Evolutionary conservation across 2,329 filamentous ascomycete species (phyloP).

Genomic region (Allantophomopsis cytisporea): DNA sequence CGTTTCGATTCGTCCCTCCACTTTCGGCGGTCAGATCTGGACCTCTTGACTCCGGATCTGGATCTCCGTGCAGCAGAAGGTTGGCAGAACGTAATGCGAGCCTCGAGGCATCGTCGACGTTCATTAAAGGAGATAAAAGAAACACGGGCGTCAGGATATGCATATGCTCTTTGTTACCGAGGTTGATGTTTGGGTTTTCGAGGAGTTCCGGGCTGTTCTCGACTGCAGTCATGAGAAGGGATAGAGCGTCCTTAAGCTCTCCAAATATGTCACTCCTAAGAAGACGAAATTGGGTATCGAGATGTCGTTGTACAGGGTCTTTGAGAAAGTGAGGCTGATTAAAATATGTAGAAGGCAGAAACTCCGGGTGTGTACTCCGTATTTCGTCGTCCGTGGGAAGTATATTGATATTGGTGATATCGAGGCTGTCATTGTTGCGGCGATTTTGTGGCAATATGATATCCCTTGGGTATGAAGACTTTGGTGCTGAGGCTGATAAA

Average conservation of each 20-base stretch:
- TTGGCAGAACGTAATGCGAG: conserved; percentile 31
- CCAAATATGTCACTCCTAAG: conserved; percentile 40
- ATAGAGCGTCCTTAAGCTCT: conserved; percentile 32
- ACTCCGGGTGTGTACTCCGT: conserved; percentile 24
- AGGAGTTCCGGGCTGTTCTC: conserved; percentile 23
- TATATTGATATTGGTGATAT: conserved; percentile 31
- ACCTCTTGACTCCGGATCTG: not conserved
- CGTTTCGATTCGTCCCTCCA: conserved; percentile 37
- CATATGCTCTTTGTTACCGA: conserved; percentile 19
- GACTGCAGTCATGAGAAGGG: conserved; percentile 19
- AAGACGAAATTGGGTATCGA: conserved; percentile 41
- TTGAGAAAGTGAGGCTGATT: conserved; percentile 21
- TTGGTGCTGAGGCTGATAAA: not conserved
- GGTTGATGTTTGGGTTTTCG: conserved; percentile 17
- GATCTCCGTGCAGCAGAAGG: conserved; percentile 18
- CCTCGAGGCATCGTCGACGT: conserved; percentile 25
- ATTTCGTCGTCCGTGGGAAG: conserved; percentile 35
- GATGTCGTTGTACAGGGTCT: conserved; percentile 27
- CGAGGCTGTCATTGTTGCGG: conserved; percentile 34
- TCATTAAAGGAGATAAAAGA: conserved; percentile 8
- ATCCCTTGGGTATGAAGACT: not conserved
- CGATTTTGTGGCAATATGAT: conserved; percentile 8
- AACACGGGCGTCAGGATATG: conserved; percentile 10
- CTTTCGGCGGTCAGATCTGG: conserved; percentile 18
- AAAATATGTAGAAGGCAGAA: conserved; percentile 26